A percentile compares a stretch with the other conserved stretches of the same genome.
These are phyloP conservation scores for Sporothrix mexicana DNA, from an alignment of 2,329 filamentous ascomycete genomes.

Conservation along the genomic window DNA sequence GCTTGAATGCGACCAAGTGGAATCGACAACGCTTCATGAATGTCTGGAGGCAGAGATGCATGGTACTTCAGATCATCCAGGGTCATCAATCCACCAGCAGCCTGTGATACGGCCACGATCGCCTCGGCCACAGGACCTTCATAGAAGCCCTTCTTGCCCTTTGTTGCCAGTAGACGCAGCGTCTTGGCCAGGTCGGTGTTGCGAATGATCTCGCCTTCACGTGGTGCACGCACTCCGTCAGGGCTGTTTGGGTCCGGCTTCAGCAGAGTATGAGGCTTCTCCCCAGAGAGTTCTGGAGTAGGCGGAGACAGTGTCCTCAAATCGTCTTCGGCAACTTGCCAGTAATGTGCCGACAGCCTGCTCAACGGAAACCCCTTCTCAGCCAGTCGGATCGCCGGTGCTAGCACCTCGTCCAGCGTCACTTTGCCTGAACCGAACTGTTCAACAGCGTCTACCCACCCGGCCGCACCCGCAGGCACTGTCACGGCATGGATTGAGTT, in stretches of 20 bases:
- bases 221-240: slow-evolving; percentile 70
- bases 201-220: slow-evolving; percentile 81
- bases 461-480: slow-evolving; percentile 63
- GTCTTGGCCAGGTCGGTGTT: slow-evolving; percentile 80
- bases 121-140: slow-evolving; percentile 79
- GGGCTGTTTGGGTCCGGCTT: slow-evolving; percentile 71
- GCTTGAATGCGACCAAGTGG: slow-evolving; percentile 75
- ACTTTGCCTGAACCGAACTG: slow-evolving; percentile 85
- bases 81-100: slow-evolving; percentile 75
- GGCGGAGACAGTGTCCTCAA: slow-evolving; percentile 68
- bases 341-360: slow-evolving; percentile 60
- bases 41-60: slow-evolving; percentile 48
- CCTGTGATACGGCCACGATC: slow-evolving; percentile 74
- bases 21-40: slow-evolving; percentile 68
- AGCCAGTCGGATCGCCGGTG: slow-evolving; percentile 80
- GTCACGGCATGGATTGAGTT: slow-evolving; percentile 78
- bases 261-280: slow-evolving; percentile 73
- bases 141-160: slow-evolving; percentile 91
- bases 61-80: slow-evolving; percentile 81
- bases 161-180: slow-evolving; percentile 73
- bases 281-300: neutral
- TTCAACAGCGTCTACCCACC: slow-evolving; percentile 89
- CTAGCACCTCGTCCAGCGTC: slow-evolving; percentile 73
- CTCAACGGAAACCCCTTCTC: slow-evolving; percentile 88
- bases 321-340: slow-evolving; percentile 39